Base-by-base conservation (phyloP, 2,329 filamentous ascomycete species). In the Tolypocladium nubicola region DNA sequence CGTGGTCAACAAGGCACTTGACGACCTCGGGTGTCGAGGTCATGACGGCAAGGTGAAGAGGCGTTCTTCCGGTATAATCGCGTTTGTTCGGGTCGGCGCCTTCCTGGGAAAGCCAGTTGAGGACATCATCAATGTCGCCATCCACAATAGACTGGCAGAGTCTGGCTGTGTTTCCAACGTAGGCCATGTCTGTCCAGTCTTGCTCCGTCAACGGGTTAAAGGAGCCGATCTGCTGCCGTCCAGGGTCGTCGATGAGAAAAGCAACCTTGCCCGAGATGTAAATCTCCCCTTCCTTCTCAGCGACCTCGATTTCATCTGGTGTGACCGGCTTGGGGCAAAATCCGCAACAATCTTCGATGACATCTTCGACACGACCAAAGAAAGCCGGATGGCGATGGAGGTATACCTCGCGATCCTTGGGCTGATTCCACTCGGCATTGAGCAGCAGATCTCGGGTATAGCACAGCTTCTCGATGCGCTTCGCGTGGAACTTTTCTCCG, bases 181-280 rank as follows among this genome's bases (percentile, higher is more conserved):
- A 96, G 0, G 90, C 89, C 89, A 95, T 94, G 62, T 92, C 88
- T 0, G 90, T 94, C 89, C 90, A 95, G 66, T 94, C 89, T 54
- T 89, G 80, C 47, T 90, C 85, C 0, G 87, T 92, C 41, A 93
- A 78, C 0, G 90, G 90, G 64, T 94, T 87, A 73, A 95, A 95
- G 11, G 79, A 83, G 33, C 81, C 81, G 54, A 83, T 83, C 68
- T 81, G 74, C 66, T 94, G 90, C 57, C 90, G 80, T 21, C 90
- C 90, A 1, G 90, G 89, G 63, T 96, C 83, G 64, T 96, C 89
- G 61, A 86, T 86, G 63, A 94, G 76, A 70, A 95, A 95, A 0
- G 78, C 76, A 11, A 94, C 78, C 26, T 81, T 78, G 10, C 90
- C 90, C 3, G 85, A 88, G 26, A 96, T 83, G 66, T 89, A 93